Base-by-base conservation (phyloP, 345 rosid species). In the Citrus medica region DNA sequence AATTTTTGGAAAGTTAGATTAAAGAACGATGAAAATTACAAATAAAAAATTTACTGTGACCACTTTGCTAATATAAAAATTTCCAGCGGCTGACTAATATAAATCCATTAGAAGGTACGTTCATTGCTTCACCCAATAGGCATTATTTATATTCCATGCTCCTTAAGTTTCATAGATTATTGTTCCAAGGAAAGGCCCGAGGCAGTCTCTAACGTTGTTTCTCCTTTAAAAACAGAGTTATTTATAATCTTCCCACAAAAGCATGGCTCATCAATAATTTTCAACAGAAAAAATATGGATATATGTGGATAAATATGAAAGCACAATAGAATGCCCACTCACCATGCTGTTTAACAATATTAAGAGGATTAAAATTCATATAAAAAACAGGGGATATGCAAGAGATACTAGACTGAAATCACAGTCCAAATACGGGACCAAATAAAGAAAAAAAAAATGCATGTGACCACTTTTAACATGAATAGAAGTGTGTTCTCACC, bases 401-500 rank as follows among this genome's bases (percentile, higher is more conserved):
- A 27, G 30, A 25, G 32, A 61, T 28, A 61, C 33, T 12, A 27
- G 33, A 61, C 55, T 58, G 58, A 53, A 17, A 53, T 53, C 58
- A 53, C 58, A 75, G 67, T 37, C 53, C 71, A 60, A 76, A 60
- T 10, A 71, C 37, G 13, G 27, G 30, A 27, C 71, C 6, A 19
- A 46, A 56, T 63, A 70, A 48, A 5, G 32, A 58, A 67, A 67
- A 13, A 17, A 37, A 32, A 65, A 19, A 67, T 17, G 69, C 17
- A 21, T 1, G 42, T 35, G 67, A 75, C 59, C 7, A 63, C 33
- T 62, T 67, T 68, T 17, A 67, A 71, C 37, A 32, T 56, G 33
- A 67, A 73, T 21, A 63, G 25, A 17, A 67, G 32, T 67, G 75
- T 38, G 25, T 69, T 27, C 88, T 88, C 80, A 95, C 99, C 94